These are phyloP conservation scores for Mycena albidolilacea DNA, from an alignment of 768 basidiomycete species.

Conservation along the genomic window DNA sequence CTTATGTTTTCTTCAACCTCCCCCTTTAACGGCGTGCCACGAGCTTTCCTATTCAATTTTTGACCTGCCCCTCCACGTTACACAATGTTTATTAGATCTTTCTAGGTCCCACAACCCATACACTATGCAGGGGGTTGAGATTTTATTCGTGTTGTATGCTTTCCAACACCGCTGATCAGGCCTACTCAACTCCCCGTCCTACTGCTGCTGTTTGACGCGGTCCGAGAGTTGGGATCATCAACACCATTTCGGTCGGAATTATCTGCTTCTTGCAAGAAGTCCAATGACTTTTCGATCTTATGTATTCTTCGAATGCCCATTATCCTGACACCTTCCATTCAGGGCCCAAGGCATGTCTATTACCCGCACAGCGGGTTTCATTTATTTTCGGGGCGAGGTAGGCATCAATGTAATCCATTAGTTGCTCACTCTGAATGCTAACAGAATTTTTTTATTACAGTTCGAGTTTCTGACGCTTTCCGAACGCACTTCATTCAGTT, in stretches of 20 bases:
- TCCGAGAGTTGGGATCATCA: too few relatives aligned
- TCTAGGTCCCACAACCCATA: neutral
- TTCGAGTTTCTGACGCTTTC: conserved; percentile 8
- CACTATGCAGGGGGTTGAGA: neutral
- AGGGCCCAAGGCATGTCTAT: neutral
- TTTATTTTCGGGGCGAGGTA: neutral
- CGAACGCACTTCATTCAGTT: neutral
- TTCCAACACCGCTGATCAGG: neutral
- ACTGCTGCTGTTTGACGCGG: too few relatives aligned
- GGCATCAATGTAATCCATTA: neutral
- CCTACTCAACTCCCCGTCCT: conserved; percentile 45
- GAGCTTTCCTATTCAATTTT: neutral
- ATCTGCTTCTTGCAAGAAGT: neutral
- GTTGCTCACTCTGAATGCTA: neutral
- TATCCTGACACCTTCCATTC: neutral
- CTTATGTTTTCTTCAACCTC: neutral
- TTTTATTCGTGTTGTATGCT: neutral
- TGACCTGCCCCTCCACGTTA: neutral
- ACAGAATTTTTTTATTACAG: neutral
- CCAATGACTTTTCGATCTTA: neutral
- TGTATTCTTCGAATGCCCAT: conserved; percentile 1
- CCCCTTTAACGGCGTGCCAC: conserved; percentile 1
- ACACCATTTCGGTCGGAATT: neutral
- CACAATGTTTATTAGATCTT: neutral
- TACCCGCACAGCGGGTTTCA: neutral